Percentiles rank a stretch among this genome's conserved stretches.
phyloP scores from a whole-genome alignment of 2,329 filamentous ascomycete species.

The Trichoderma sp. region DNA sequence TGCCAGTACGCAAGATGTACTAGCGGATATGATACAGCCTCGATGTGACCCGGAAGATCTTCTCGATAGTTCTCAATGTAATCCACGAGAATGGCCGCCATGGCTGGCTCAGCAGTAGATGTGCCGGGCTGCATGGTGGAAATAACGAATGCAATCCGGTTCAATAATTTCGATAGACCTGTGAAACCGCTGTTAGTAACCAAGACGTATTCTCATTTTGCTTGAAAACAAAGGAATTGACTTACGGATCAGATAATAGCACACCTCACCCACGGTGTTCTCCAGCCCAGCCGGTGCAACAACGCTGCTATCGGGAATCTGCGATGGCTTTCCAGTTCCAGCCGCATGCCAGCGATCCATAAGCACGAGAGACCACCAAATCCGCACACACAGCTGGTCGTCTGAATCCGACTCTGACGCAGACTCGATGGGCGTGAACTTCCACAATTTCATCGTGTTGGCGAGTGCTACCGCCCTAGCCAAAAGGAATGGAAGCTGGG shows the following conservation, averaged over 20 bases:
- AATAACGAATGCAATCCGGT: conserved; percentile 45
- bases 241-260: conserved; percentile 69
- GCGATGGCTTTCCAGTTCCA: conserved; percentile 64
- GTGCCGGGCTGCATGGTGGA: conserved; percentile 43
- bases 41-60: conserved; percentile 61
- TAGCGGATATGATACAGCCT: conserved; percentile 55
- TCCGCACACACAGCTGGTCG: conserved; percentile 63
- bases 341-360: conserved; percentile 75
- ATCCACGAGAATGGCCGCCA: conserved; percentile 43
- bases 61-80: conserved; percentile 66
- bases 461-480: conserved; percentile 68
- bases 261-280: conserved; percentile 62
- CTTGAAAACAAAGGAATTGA: conserved; percentile 38
- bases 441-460: conserved; percentile 65
- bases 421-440: conserved; percentile 47
- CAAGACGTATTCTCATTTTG: too few relatives aligned
- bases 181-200: conserved; percentile 29
- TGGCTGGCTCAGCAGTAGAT: conserved; percentile 41
- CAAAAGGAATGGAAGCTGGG: conserved; percentile 56
- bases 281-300: conserved; percentile 64
- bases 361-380: conserved; percentile 74
- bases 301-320: conserved; percentile 65
- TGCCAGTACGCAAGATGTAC: conserved; percentile 74
- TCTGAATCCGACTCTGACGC: conserved; percentile 62
- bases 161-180: conserved; percentile 63